Base-by-base conservation (phyloP, 352 stramenopile species). In the Thalassiosira hispida region DNA sequence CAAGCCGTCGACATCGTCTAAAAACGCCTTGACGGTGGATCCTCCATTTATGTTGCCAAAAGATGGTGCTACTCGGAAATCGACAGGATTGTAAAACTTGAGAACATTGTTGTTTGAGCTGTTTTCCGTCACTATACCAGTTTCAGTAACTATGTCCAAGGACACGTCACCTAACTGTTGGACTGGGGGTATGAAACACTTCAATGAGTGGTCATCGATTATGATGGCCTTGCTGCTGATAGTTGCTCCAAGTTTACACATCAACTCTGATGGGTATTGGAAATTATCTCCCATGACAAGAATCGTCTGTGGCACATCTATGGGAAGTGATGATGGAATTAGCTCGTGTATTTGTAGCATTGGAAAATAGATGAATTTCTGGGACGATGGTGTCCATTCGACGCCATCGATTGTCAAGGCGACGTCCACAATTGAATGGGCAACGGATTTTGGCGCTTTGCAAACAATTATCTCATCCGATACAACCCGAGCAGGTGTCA, bases 111-210 rank as follows among this genome's bases (percentile, higher is more conserved):
- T 44, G 23, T 44, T 16, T 44, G 40, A 29, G 18, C 25, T 77
- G 16, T 14, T 46, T 23, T 69, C 40, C 22, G 66, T 3, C 65
- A 65, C 56, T 29, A 33, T 55, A 25, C 52, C 65, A 65, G 1
- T 38, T 42, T 63, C 40, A 6, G 6, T 42, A 18, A 74, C 51
- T 53, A 74, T 25, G 40, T 74, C 65, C 12, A 74, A 56, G 1
- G 8, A 6, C 5, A 74, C 6, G 1, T 49, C 52, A 35, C 65
- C 52, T 66, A 33, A 14, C 4, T 64, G 14, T 7, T 60, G 18
- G n/a, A 77, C 18, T 29, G 60, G 60, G 9, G 60, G 60, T 16
- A 57, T 38, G 18, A 40, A 14, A 22, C 60, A 69, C 1, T 20
- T 35, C 60, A 69, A 31, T 18, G 16, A n/a, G 33, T 16, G 22